Evolutionary conservation across 306 rosid genomes (phyloP), one percentile per base, ranked within the genome.

Genomic region (Carpinus viminea): DNA sequence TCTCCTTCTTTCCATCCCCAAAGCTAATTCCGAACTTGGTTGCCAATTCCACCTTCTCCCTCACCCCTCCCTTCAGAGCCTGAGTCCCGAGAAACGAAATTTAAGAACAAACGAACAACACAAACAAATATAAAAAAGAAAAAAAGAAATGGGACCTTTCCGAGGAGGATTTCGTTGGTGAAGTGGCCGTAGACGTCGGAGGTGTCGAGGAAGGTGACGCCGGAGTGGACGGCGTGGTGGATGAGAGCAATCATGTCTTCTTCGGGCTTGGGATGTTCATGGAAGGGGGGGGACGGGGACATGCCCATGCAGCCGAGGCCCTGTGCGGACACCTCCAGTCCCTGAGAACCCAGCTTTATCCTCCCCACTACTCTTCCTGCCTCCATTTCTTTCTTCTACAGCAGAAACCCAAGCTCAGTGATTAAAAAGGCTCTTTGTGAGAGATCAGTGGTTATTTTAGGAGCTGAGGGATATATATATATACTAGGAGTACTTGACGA

Each of bases 261-360:
- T 1, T 90, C 89, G 0, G 97, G 91, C 72, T 90, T 91, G 0
- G 88, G 83, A 45, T 91, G 79, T 15, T 91, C 91, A 46, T 88
- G 90, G 85, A 13, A 77, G 53, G 76, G 71, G 1, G 98, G 90
- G 85, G 11, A 77, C 48, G 76, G 71, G 1, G 98, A 86, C 98
- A 93, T 91, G 6, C 91, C 83, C 97, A 91, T 85, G 76, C 96
- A 81, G 4, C 89, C 87, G 1, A 85, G 76, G 13, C 91, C 91
- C 46, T 87, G 88, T 2, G 85, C 85, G 0, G 91, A 85, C 6
- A 84, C 87, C 73, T 80, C 87, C 7, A 80, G 66, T n/a, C 89
- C 89, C 55, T 80, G 77, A 0, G 83, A 74, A 4, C 89, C 89
- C 12, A 86, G 76, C 73, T 80, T 86, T 38, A 86, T 83, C 57